Conservation (phyloP, 495 filamentous ascomycete species). For the Podospora appendiculata region DNA sequence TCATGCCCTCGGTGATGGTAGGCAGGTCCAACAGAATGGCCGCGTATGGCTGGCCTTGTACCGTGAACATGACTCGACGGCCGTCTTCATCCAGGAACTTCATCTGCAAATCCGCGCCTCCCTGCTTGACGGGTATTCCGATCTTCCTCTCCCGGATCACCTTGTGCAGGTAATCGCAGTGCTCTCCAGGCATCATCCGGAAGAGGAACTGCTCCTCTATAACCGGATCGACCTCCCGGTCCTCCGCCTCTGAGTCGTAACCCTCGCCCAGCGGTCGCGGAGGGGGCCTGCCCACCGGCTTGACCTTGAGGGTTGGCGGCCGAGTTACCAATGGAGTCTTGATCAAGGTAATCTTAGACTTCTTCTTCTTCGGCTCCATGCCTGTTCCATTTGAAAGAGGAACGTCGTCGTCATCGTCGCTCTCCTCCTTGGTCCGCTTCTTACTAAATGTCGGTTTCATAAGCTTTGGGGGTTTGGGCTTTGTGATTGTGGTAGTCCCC, state of each 20-base stretch:
- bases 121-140: slow-evolving; percentile 51
- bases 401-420: slow-evolving; percentile 36
- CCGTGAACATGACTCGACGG: slow-evolving; percentile 61
- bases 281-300: slow-evolving; percentile 43
- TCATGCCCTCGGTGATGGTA: slow-evolving; percentile 89
- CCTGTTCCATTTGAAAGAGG: slow-evolving; percentile 21
- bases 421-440: slow-evolving; percentile 28
- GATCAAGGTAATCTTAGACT: slow-evolving; percentile 32
- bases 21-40: slow-evolving; percentile 82
- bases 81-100: slow-evolving; percentile 71
- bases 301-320: slow-evolving; percentile 31
- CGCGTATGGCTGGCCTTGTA: slow-evolving; percentile 67
- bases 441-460: slow-evolving; percentile 41
- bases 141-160: slow-evolving; percentile 65
- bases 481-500: slow-evolving; percentile 17
- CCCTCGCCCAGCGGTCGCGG: slow-evolving; percentile 69
- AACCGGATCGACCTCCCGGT: slow-evolving; percentile 75
- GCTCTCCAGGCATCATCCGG: slow-evolving; percentile 76
- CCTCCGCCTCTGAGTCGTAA: slow-evolving; percentile 95
- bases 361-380: slow-evolving; percentile 25
- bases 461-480: slow-evolving; percentile 41
- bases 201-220: slow-evolving; percentile 85
- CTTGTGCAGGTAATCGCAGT: slow-evolving; percentile 72
- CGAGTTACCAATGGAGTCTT: slow-evolving; percentile 18
- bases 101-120: slow-evolving; percentile 64